Conservation (phyloP, 345 rosid genomes). For the Cardamine occulta region DNA sequence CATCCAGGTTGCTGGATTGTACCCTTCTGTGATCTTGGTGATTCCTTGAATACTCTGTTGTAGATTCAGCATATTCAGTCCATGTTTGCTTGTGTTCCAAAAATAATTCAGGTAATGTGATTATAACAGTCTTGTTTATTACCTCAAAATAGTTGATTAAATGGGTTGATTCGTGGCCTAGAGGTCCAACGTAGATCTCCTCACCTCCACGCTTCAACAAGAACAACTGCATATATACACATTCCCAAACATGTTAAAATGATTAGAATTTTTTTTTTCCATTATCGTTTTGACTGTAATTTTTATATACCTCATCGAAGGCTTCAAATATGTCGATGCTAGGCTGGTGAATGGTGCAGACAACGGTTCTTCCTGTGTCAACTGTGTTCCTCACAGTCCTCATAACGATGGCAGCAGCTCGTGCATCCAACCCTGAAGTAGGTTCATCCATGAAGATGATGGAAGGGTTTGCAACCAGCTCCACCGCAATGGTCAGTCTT, state of each 20-base stretch:
- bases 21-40: slow-evolving; percentile 64
- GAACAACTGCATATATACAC: slow-evolving; percentile 54
- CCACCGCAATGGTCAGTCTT: slow-evolving; percentile 88
- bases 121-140: slow-evolving; percentile 22
- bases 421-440: slow-evolving; percentile 93
- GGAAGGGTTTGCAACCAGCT: slow-evolving; percentile 93
- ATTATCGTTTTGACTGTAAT: not conserved
- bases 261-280: not conserved
- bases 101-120: not conserved
- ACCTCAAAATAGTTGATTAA: slow-evolving; percentile 77
- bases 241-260: slow-evolving; percentile 17
- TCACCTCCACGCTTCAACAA: slow-evolving; percentile 77
- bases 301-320: slow-evolving; percentile 72
- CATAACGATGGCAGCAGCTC: slow-evolving; percentile 97
- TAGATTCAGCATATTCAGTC: slow-evolving; percentile 5
- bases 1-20: slow-evolving; percentile 95
- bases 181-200: slow-evolving; percentile 80
- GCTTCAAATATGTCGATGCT: slow-evolving; percentile 94
- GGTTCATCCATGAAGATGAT: slow-evolving; percentile 96
- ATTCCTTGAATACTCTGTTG: slow-evolving; percentile 64
- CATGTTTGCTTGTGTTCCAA: not conserved
- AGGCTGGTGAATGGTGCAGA: slow-evolving; percentile 95
- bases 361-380: slow-evolving; percentile 89
- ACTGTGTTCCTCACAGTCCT: slow-evolving; percentile 91
- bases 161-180: slow-evolving; percentile 68